phyloP scores from a whole-genome alignment of 257 asterid species.

The Capsicum rhomboideum region DNA sequence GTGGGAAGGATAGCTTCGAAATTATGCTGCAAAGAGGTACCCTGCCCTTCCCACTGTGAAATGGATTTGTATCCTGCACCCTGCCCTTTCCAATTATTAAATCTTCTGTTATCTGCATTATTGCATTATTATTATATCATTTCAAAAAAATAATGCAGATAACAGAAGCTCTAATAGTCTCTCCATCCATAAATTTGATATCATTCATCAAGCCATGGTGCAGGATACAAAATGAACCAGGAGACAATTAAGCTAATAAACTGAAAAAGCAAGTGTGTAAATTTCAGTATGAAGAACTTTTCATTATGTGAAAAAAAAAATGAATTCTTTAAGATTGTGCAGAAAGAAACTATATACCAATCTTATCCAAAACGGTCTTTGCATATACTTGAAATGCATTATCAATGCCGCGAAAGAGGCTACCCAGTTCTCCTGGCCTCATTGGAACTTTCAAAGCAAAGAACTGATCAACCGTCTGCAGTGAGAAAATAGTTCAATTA shows the following conservation, averaged over 20 bases:
- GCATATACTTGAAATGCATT: slow-evolving; percentile 93
- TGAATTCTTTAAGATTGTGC: not conserved
- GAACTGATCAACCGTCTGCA: slow-evolving; percentile 98
- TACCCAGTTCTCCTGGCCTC: slow-evolving; percentile 80
- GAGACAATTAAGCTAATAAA: not conserved
- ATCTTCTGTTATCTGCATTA: too few relatives aligned
- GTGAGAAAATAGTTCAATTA: slow-evolving; percentile 11
- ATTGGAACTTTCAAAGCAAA: slow-evolving; percentile 89
- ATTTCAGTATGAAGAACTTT: not conserved
- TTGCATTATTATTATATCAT: too few relatives aligned
- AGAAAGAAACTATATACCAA: slow-evolving; percentile 39
- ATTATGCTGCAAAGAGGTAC: not conserved
- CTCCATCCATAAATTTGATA: not conserved
- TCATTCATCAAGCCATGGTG: not conserved
- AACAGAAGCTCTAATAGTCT: not conserved
- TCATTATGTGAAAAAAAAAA: not conserved
- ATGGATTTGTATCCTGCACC: not conserved
- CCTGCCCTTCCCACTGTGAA: not conserved
- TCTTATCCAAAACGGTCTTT: slow-evolving; percentile 54
- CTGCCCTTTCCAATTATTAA: too few relatives aligned
- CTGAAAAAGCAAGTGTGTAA: not conserved
- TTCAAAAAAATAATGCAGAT: too few relatives aligned
- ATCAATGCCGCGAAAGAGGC: slow-evolving; percentile 89
- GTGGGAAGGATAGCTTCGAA: not conserved
- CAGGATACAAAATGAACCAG: not conserved